Evolutionary conservation across 345 rosid species (phyloP).

Genomic region (Gossypium sturtianum): DNA sequence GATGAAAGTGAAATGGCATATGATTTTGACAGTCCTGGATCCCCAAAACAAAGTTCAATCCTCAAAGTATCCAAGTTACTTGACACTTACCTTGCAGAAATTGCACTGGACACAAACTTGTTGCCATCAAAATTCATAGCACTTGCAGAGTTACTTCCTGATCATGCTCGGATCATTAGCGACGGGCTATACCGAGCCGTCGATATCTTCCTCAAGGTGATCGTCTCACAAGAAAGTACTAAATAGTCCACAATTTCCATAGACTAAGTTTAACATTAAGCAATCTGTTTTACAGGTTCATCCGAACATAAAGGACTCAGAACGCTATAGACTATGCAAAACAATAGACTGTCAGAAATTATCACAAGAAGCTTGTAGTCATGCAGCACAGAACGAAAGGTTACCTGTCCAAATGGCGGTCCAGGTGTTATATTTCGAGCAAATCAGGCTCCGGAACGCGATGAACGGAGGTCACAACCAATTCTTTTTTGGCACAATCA

Average conservation of each 20-base stretch:
- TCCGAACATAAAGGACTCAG: slow-evolving; percentile 84
- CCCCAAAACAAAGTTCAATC: slow-evolving; percentile 93
- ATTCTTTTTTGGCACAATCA: slow-evolving; percentile 54
- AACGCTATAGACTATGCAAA: slow-evolving; percentile 85
- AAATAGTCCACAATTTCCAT: background rate
- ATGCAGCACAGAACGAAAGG: slow-evolving; percentile 95
- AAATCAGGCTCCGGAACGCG: slow-evolving; percentile 89
- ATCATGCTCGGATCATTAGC: slow-evolving; percentile 82
- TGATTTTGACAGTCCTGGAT: slow-evolving; percentile 85
- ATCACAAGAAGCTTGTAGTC: slow-evolving; percentile 97
- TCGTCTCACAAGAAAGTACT: background rate
- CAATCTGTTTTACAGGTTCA: slow-evolving; percentile 50
- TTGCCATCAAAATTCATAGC: slow-evolving; percentile 77
- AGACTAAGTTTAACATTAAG: background rate
- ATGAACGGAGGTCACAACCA: slow-evolving; percentile 87
- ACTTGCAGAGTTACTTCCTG: slow-evolving; percentile 84
- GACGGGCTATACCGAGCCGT: slow-evolving; percentile 92
- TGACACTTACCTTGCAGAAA: slow-evolving; percentile 82
- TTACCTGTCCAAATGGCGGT: slow-evolving; percentile 96
- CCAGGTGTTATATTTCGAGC: slow-evolving; percentile 89
- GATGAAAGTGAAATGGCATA: slow-evolving; percentile 84
- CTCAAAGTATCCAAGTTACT: slow-evolving; percentile 82
- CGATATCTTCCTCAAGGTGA: slow-evolving; percentile 86
- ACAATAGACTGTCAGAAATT: slow-evolving; percentile 91
- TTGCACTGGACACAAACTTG: slow-evolving; percentile 73